Evolutionary conservation across 345 rosid species (phyloP), one percentile per base, ranked within the genome.

Genomic region (Bruguiera parviflora): DNA sequence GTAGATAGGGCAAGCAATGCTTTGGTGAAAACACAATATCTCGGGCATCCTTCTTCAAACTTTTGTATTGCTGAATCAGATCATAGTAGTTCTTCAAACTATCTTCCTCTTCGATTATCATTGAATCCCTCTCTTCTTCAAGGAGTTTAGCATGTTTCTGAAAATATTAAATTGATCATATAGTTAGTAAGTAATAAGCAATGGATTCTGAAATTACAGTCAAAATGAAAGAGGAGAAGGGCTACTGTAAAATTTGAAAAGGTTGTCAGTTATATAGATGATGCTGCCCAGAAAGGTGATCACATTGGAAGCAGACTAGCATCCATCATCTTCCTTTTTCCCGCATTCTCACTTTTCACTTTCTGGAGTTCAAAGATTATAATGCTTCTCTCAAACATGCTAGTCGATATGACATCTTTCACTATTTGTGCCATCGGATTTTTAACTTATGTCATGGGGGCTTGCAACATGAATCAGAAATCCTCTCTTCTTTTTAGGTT

Each of bases 101-200:
- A 70, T 95, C 99, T 87, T 95, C 98, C 77, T 92, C 98, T 79
- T 92, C 96, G 65, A 95, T 86, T 68, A 87, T 78, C 79, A 95
- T 88, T 32, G 96, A 89, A 78, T 92, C 84, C 79, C 89, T 92
- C 85, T 92, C 97, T 77, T 85, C 93, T 82, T 87, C 89, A 21
- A 92, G 91, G 47, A 65, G 68, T 77, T 87, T 90, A 51, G 81
- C 82, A 88, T 95, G 88, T 79, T 83, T 90, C 97, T 95, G 87
- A 67, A 78, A 70, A 74, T 28, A 77, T 39, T 16, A n/a, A 16
- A 24, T 64, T 22, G 31, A 24, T 56, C 59, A 56, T 28, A 19
- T 53, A 20, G 8, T 55, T 24, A 58, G 43, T 31, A 24, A 63
- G 6, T 58, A 13, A 32, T 63, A 58, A 65, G 39, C 28, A 39